These are phyloP conservation scores for Borealophlyctis nickersoniae DNA, from an alignment of 192 early-diverging fungal species.

Conservation along the genomic window DNA sequence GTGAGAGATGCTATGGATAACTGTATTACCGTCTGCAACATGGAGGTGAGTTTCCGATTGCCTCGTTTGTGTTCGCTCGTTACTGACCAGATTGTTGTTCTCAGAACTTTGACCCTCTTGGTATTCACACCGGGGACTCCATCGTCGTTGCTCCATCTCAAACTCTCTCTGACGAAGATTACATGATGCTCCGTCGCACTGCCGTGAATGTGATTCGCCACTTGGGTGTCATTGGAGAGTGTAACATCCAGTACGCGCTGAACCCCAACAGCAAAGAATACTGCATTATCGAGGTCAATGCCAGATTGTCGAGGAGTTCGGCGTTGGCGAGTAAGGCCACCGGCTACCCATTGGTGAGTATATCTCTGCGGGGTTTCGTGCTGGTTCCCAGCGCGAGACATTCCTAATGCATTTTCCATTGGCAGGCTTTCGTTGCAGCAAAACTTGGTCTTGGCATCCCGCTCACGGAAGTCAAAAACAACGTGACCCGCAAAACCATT, in stretches of 20 bases:
- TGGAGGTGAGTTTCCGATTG: slow-evolving; percentile 65
- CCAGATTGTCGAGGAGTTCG: slow-evolving; percentile 86
- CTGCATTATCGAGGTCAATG: slow-evolving; percentile 98
- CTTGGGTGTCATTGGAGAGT: slow-evolving; percentile 98
- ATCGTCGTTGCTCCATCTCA: slow-evolving; percentile 98
- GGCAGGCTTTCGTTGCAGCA: slow-evolving; percentile 91
- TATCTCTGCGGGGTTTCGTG: slow-evolving; percentile 2
- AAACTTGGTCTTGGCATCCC: slow-evolving; percentile 92
- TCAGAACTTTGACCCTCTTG: slow-evolving; percentile 96
- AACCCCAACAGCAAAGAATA: slow-evolving; percentile 94
- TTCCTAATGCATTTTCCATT: slow-evolving; percentile 3
- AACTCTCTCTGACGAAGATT: slow-evolving; percentile 95
- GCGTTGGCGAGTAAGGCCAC: slow-evolving; percentile 98
- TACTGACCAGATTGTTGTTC: not conserved
- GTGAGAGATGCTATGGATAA: slow-evolving; percentile 93
- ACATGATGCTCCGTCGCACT: slow-evolving; percentile 96
- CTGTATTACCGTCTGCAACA: slow-evolving; percentile 99
- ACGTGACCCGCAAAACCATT: slow-evolving; percentile 90
- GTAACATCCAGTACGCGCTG: slow-evolving; percentile 98
- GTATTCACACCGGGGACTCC: slow-evolving; percentile 99
- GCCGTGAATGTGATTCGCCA: slow-evolving; percentile 97
- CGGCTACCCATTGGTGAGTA: slow-evolving; percentile 78
- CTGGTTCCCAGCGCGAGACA: not conserved
- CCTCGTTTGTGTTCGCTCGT: slow-evolving; percentile 7
- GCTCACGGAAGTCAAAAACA: slow-evolving; percentile 90